Evolutionary conservation across 192 early-diverging fungal species (phyloP).

Genomic region (Thamnidium elegans): DNA sequence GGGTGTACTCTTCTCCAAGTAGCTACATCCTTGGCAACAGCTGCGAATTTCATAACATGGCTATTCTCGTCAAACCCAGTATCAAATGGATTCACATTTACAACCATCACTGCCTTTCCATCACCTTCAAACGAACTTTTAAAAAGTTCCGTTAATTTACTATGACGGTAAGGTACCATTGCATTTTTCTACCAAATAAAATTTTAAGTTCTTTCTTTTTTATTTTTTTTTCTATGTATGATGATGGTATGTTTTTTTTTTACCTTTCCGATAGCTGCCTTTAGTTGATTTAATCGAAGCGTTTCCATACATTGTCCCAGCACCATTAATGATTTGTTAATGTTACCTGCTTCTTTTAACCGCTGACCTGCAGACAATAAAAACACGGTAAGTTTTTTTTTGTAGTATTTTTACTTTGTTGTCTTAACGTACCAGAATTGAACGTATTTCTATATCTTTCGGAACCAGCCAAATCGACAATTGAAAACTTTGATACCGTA

Average conservation of each 20-base stretch:
- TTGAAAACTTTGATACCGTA: constrained; percentile 47
- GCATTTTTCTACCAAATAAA: constrained; percentile 25
- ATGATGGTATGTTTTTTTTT: neutral
- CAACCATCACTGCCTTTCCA: constrained; percentile 59
- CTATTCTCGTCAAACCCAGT: constrained; percentile 53
- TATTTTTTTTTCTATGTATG: neutral
- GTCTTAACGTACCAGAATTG: constrained; percentile 34
- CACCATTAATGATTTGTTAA: constrained; percentile 69
- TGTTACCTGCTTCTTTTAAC: constrained; percentile 61
- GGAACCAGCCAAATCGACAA: constrained; percentile 71
- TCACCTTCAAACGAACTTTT: constrained; percentile 60
- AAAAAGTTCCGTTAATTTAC: constrained; percentile 67
- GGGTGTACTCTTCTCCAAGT: constrained; percentile 40
- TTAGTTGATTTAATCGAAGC: constrained; percentile 49
- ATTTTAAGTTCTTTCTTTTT: no score
- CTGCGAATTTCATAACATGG: constrained; percentile 61
- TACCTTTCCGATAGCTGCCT: constrained; percentile 38
- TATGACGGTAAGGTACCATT: constrained; percentile 62
- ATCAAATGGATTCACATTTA: constrained; percentile 60
- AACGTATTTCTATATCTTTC: constrained; percentile 59
- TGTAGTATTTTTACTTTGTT: neutral
- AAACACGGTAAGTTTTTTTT: neutral
- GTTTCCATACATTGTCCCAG: constrained; percentile 72
- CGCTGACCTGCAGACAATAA: constrained; percentile 40
- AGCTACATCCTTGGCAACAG: constrained; percentile 56